Percentiles rank a stretch among this genome's conserved stretches.
phyloP scores from a whole-genome alignment of 2,329 filamentous ascomycete species.

The Monosporascus sp. region DNA sequence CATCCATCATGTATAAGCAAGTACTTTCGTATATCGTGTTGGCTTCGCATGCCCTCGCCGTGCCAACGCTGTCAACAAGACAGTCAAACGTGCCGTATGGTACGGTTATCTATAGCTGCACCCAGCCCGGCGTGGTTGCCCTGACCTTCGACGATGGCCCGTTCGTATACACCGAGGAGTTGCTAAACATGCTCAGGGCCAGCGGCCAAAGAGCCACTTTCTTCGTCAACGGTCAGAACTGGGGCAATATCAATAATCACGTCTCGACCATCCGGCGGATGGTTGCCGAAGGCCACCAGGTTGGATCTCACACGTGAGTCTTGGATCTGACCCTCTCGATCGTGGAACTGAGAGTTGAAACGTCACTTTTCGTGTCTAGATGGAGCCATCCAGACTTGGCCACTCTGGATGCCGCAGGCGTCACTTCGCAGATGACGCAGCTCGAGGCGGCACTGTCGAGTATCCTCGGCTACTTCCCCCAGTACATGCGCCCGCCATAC shows the following conservation, averaged over 20 bases:
- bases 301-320: conserved; percentile 42
- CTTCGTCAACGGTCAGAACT: conserved; percentile 36
- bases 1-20: neutral
- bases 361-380: neutral
- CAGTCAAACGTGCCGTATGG: conserved; percentile 5
- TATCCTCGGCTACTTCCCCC: conserved; percentile 43
- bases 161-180: conserved; percentile 12
- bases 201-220: conserved; percentile 17
- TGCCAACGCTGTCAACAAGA: neutral
- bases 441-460: conserved; percentile 41
- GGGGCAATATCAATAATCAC: conserved; percentile 32
- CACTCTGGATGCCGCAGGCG: conserved; percentile 29
- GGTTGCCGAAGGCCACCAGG: conserved; percentile 40
- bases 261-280: conserved; percentile 24
- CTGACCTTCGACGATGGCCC: conserved; percentile 24
- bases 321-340: neutral
- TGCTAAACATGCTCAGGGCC: conserved; percentile 13
- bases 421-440: conserved; percentile 37
- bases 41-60: neutral
- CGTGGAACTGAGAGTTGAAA: neutral
- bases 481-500: conserved; percentile 49
- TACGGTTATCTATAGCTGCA: conserved; percentile 10
- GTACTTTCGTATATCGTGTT: neutral
- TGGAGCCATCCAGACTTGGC: conserved; percentile 44
- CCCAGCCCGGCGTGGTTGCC: conserved; percentile 11